Evolutionary conservation across 306 rosid species (phyloP).

Genomic region (Bauhinia variegata): DNA sequence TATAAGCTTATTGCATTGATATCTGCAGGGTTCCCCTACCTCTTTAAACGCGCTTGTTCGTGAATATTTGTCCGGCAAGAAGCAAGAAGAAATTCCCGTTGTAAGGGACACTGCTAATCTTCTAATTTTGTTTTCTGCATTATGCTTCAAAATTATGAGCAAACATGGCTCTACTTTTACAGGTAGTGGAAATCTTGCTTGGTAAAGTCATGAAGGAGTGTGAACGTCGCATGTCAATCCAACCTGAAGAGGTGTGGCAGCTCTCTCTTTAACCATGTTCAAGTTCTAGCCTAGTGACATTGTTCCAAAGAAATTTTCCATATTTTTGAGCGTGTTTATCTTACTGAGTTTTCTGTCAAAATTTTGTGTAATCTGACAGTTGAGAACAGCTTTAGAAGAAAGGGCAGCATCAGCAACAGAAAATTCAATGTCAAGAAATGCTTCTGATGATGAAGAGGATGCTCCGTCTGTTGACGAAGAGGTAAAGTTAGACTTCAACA

Average conservation of each 20-base stretch:
- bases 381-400: conserved; percentile 52
- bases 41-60: conserved; percentile 60
- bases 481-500: conserved; percentile 48
- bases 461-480: background rate
- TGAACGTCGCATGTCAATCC: conserved; percentile 61
- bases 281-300: background rate
- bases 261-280: conserved; percentile 22
- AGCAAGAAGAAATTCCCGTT: conserved; percentile 78
- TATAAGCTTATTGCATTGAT: conserved; percentile 30
- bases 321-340: background rate
- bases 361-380: conserved; percentile 42
- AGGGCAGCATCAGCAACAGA: conserved; percentile 35
- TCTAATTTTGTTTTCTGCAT: background rate
- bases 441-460: conserved; percentile 51
- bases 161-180: background rate
- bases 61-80: conserved; percentile 65
- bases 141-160: too few species aligned
- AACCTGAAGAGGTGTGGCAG: conserved; percentile 53
- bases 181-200: conserved; percentile 81
- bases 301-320: background rate
- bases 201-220: conserved; percentile 79
- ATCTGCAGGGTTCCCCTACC: conserved; percentile 60
- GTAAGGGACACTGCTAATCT: conserved; percentile 52
- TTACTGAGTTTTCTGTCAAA: conserved; percentile 18
- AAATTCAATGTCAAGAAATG: conserved; percentile 44